Evolutionary conservation across 129 eudicot genomes (phyloP).

Genomic region (Deinandra increscens): DNA sequence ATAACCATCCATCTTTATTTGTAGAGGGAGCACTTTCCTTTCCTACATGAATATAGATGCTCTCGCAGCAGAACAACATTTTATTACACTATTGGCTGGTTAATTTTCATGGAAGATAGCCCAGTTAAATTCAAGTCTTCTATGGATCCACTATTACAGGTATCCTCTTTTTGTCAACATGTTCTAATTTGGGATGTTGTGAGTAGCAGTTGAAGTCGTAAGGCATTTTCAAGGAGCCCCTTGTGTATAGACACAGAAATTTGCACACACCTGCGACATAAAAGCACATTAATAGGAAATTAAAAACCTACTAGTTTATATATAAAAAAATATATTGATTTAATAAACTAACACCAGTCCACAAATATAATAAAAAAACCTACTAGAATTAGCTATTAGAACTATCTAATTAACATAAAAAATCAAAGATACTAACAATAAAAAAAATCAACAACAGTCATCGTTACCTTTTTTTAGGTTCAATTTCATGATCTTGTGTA

Average conservation of each 20-base stretch:
- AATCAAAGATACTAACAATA: no score
- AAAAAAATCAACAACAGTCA: no score
- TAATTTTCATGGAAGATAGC: slow-evolving; percentile 90
- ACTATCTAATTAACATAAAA: no score
- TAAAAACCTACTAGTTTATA: background rate
- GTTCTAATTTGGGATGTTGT: background rate
- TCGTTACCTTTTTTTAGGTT: background rate
- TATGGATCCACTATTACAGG: slow-evolving; percentile 86
- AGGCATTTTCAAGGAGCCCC: background rate
- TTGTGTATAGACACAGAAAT: no score
- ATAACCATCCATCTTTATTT: slow-evolving; percentile 13
- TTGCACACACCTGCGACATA: background rate
- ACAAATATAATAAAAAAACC: no score
- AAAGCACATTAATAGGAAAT: background rate
- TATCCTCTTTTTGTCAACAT: slow-evolving; percentile 23
- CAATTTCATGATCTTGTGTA: background rate
- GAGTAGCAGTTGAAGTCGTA: background rate
- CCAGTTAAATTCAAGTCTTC: slow-evolving; percentile 79
- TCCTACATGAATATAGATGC: slow-evolving; percentile 74
- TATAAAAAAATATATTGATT: background rate
- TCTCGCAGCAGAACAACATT: slow-evolving; percentile 94
- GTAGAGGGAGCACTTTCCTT: slow-evolving; percentile 97
- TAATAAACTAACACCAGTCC: no score
- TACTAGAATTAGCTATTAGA: no score
- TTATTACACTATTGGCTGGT: slow-evolving; percentile 93